Base-by-base conservation (phyloP, 148 eudicot genomes). In the Camellia sinensis region DNA sequence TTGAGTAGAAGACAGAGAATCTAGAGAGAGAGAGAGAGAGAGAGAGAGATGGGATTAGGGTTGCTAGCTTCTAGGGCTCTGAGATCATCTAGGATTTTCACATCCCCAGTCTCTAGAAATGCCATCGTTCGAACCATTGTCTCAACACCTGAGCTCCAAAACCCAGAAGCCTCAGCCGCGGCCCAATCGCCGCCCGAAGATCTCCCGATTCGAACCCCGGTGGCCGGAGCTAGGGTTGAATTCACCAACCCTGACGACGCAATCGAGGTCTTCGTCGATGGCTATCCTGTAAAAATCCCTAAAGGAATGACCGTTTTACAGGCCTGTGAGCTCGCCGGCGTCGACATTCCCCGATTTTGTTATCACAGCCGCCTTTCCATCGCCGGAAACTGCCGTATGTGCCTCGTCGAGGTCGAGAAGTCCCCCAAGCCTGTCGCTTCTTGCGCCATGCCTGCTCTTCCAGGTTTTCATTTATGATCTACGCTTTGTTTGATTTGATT, bases 391-490 rank as follows among this genome's bases (percentile, higher is more conserved):
- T 97, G 98, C 69, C 91, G 99, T 29, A 97, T 94, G 99, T 97
- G 99, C 40, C 87, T 97, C 18, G 99, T 97, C 15, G 99, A 94
- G 86, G 98, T 97, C 37, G 99, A 97, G 90, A 97, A 97, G 81
- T 90, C 94, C 1, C 99, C 99, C 40, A 97, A 97, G 81, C 99
- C 99, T 19, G 99, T 97, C 5, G 99, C 99, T 61, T 94, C 99
- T 17, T 96, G 99, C 75, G 98, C 99, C 48, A 97, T 97, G 97
- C 99, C 97, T 6, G 98, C 99, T 74, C 93, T 94, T 64, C 99
- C 99, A 17, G 99, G 99, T 97, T 73, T 43, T 2, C 15, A 68
- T 18, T 57, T 50, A 29, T 29, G 37, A 29, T 29, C 18, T 17
- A 14, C 4, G 3, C 62, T 14, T n/a, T 6, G 10, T 8, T 7